A percentile compares a stretch with the other conserved stretches of the same genome.
These are phyloP conservation scores for Neolentinus lepideus DNA, from an alignment of 1,284 basidiomycete species.

Conservation along the genomic window DNA sequence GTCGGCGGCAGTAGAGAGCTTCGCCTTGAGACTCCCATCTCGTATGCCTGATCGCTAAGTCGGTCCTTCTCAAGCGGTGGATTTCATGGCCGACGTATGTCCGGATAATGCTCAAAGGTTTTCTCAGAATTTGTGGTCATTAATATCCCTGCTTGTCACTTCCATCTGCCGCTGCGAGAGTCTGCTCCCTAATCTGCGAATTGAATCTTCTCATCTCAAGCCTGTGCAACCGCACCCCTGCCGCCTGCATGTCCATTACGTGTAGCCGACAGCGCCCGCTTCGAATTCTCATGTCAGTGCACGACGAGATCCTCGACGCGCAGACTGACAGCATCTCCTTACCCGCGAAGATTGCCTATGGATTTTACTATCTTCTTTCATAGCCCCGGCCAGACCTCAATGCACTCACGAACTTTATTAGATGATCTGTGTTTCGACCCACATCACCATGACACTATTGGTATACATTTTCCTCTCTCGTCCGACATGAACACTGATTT, in stretches of 20 bases:
- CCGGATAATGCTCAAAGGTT: background rate
- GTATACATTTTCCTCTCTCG: background rate
- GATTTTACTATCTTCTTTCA: background rate
- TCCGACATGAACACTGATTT: background rate
- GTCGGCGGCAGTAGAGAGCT: background rate
- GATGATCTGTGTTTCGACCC: background rate
- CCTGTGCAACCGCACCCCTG: background rate
- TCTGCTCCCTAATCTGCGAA: background rate
- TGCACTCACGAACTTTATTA: background rate
- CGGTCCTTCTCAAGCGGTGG: background rate
- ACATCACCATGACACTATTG: background rate
- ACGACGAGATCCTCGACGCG: background rate
- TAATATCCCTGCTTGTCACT: background rate
- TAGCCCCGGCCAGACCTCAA: background rate
- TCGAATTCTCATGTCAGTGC: background rate
- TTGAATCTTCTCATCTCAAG: background rate
- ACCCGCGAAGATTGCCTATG: background rate
- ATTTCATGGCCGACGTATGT: background rate
- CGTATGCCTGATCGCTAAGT: background rate
- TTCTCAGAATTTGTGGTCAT: background rate
- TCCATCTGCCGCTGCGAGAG: background rate
- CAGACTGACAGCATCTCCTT: background rate
- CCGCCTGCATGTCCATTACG: background rate
- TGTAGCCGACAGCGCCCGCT: background rate
- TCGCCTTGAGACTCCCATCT: background rate